phyloP scores from a whole-genome alignment of 805 yeast species.

The Clavispora asparagi region DNA sequence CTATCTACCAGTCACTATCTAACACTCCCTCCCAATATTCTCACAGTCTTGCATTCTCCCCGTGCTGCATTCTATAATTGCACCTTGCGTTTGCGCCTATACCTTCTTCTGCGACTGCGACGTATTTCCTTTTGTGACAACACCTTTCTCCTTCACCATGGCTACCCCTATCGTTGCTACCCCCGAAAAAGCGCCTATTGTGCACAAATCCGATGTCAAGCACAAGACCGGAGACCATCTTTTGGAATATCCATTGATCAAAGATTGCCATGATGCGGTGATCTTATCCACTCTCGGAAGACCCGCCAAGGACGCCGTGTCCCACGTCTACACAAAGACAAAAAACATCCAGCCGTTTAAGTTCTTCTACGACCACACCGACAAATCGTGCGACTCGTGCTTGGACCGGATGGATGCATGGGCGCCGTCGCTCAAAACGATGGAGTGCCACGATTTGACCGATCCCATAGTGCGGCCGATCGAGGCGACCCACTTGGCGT shows the following conservation, averaged over 20 bases:
- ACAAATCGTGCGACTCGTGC: conserved; percentile 45
- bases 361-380: conserved; percentile 44
- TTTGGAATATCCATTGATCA: conserved; percentile 1
- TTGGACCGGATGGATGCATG: conserved; percentile 52
- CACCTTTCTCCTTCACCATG: neutral
- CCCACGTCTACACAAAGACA: neutral
- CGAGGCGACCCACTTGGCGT: conserved; percentile 37
- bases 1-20: no score
- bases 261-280: neutral
- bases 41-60: no score
- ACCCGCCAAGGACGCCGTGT: neutral
- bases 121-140: neutral
- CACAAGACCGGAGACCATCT: conserved; percentile 1
- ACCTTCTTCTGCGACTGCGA: neutral
- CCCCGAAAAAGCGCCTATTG: neutral
- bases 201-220: neutral
- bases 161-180: neutral
- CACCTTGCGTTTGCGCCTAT: neutral
- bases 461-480: conserved; percentile 50
- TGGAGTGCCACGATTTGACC: conserved; percentile 45
- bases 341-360: conserved; percentile 1
- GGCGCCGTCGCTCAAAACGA: conserved; percentile 56
- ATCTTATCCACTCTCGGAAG: neutral
- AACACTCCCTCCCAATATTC: no score
- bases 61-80: no score